Conservation (phyloP, 164 flowering plant genomes). For the Vitis rotundifolia region DNA sequence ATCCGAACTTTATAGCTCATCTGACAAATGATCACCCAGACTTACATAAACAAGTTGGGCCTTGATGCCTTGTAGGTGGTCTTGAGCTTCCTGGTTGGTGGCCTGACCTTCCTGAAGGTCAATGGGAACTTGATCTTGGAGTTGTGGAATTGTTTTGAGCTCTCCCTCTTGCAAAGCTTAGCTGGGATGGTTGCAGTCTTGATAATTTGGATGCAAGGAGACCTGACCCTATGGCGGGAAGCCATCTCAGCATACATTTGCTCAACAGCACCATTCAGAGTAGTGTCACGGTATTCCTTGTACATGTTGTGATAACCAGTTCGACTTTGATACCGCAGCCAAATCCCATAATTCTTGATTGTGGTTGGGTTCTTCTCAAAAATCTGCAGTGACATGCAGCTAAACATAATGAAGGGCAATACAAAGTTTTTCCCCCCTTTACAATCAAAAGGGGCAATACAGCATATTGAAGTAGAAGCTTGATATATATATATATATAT, state of each 20-base stretch:
- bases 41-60: conserved; percentile 77
- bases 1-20: too few species aligned
- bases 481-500: too few species aligned
- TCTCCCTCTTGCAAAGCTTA: conserved; percentile 85
- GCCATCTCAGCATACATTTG: conserved; percentile 93
- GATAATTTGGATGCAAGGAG: conserved; percentile 81
- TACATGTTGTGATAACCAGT: conserved; percentile 95
- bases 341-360: conserved; percentile 79
- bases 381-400: conserved; percentile 38
- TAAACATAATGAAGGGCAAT: too few species aligned
- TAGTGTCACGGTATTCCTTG: conserved; percentile 92
- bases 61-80: conserved; percentile 87
- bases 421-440: too few species aligned
- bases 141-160: conserved; percentile 78
- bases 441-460: too few species aligned
- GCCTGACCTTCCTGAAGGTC: conserved; percentile 75
- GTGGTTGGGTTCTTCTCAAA: conserved; percentile 83
- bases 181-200: conserved; percentile 87
- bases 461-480: too few species aligned
- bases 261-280: conserved; percentile 81
- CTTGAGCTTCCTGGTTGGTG: conserved; percentile 76
- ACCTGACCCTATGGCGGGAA: conserved; percentile 84
- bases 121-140: conserved; percentile 82
- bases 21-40: background rate
- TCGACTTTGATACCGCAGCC: conserved; percentile 81